Base-by-base conservation (phyloP, 306 rosid species). In the Cicer arietinum region DNA sequence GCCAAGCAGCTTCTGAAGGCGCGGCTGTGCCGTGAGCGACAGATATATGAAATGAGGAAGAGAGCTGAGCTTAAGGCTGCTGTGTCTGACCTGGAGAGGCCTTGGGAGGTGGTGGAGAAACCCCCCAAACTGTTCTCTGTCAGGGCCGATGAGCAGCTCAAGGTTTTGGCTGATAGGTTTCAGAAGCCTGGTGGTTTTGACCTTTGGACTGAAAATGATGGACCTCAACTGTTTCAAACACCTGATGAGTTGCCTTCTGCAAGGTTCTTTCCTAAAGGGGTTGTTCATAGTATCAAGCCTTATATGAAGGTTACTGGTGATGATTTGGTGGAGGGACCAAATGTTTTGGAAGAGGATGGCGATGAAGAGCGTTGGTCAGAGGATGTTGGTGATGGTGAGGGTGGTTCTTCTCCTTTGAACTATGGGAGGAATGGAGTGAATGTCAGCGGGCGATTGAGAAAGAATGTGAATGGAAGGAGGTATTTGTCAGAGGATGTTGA, bases 41-140 rank as follows among this genome's bases (percentile, higher is more conserved):
- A 94, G 81, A 90, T 94, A 5, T 92, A 92, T 53, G 99, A 94
- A 89, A 94, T 94, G 99, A 88, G 99, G 62, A 92, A 94, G 88
- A 78, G 97, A 69, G 96, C 96, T 8, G 97, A 94, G 83, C 90
- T 92, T 35, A 85, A 87, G 75, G 95, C 96, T 10, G 96, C 99
- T 1, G 93, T 89, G 8, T 89, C 95, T 10, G 96, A 94, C 76
- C 90, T 94, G 37, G 99, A 94, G 83, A 71, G 93, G 71, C 99
- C 99, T 0, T 94, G 97, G 99, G 99, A 92, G 80, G 83, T 83
- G 22, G 92, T 94, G 18, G 90, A 90, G 85, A 87, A 69, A 46
- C 86, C 97, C 2, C 94, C 97, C 0, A 86, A 78, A 40, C 79
- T 94, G 85, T 90, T 94, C 74, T 89, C 91, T 1, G 86, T 94